Conservation (phyloP, 768 basidiomycete genomes). For the Pseudohyphozyma bogoriensis region DNA sequence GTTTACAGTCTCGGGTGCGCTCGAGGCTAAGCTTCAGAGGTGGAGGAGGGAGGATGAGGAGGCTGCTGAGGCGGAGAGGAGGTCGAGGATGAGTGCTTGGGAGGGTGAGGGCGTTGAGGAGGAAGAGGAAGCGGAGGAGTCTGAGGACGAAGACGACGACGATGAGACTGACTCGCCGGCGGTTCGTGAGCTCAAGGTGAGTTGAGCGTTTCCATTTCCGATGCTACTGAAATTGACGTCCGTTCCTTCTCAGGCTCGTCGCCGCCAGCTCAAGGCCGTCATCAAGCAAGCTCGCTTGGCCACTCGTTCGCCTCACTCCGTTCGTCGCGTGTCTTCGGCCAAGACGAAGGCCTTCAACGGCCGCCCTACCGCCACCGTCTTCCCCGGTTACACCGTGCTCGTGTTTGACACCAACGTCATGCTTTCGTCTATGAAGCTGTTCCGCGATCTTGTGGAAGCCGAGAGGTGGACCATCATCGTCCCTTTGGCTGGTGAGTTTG, state of each 20-base stretch:
- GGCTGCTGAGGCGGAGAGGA: constrained; percentile 57
- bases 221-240: not conserved
- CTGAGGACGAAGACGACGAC: constrained; percentile 45
- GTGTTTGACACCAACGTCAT: constrained; percentile 93
- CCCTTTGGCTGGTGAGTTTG: constrained; percentile 55
- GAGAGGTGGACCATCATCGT: constrained; percentile 77
- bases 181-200: constrained; percentile 69
- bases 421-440: constrained; percentile 63
- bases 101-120: constrained; percentile 55
- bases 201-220: constrained; percentile 5
- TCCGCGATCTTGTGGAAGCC: constrained; percentile 67
- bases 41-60: constrained; percentile 68
- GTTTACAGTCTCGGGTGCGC: constrained; percentile 55
- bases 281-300: constrained; percentile 37
- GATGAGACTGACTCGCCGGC: constrained; percentile 40
- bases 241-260: constrained; percentile 49
- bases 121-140: constrained; percentile 29
- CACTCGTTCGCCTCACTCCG: constrained; percentile 28
- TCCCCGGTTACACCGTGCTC: constrained; percentile 79
- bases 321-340: constrained; percentile 29
- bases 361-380: constrained; percentile 45
- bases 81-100: constrained; percentile 49
- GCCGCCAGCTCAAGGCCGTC: constrained; percentile 62
- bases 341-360: constrained; percentile 32
- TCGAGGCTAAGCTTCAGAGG: constrained; percentile 56